phyloP scores from a whole-genome alignment of 495 filamentous ascomycete species.

The Gamarada debralockiae region DNA sequence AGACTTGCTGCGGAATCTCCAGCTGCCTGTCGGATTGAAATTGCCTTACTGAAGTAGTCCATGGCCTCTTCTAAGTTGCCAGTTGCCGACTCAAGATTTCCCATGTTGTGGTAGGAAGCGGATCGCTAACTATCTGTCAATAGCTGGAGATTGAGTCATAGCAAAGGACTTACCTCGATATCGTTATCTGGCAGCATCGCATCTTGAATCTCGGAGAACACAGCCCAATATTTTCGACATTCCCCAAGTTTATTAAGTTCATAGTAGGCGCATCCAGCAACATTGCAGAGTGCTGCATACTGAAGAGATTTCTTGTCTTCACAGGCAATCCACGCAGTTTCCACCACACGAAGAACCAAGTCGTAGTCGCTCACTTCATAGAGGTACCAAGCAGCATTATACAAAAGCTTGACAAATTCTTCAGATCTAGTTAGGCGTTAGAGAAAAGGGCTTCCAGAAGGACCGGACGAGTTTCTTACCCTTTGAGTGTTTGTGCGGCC shows the following conservation, averaged over 20 bases:
- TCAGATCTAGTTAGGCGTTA: not conserved
- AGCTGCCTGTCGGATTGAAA: conserved; percentile 9
- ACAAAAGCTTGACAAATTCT: conserved; percentile 7
- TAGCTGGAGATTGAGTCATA: not conserved
- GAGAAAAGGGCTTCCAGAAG: not conserved
- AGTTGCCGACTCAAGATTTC: conserved; percentile 6
- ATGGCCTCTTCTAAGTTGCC: conserved; percentile 11
- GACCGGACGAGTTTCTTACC: not conserved
- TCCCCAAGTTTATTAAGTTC: conserved; percentile 11
- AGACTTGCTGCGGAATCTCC: conserved; percentile 13
- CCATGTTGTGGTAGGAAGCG: conserved; percentile 15
- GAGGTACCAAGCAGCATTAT: conserved; percentile 13
- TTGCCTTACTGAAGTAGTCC: conserved; percentile 10
- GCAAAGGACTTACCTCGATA: conserved; percentile 3
- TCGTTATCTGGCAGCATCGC: not conserved
- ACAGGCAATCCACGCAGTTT: conserved; percentile 8
- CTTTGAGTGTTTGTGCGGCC: not conserved
- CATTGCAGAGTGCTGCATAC: conserved; percentile 6
- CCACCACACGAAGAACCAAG: conserved; percentile 6
- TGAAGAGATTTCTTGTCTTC: conserved; percentile 13
- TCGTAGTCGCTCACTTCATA: conserved; percentile 15
- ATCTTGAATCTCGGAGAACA: conserved; percentile 6
- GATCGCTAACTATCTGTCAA: conserved; percentile 10
- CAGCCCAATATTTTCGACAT: conserved; percentile 10
- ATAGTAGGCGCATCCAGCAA: conserved; percentile 6